A percentile compares a stretch with the other conserved stretches of the same genome.
Conservation (phyloP, 192 early-diverging fungal species). For the Rhizophagus sp. region DNA sequence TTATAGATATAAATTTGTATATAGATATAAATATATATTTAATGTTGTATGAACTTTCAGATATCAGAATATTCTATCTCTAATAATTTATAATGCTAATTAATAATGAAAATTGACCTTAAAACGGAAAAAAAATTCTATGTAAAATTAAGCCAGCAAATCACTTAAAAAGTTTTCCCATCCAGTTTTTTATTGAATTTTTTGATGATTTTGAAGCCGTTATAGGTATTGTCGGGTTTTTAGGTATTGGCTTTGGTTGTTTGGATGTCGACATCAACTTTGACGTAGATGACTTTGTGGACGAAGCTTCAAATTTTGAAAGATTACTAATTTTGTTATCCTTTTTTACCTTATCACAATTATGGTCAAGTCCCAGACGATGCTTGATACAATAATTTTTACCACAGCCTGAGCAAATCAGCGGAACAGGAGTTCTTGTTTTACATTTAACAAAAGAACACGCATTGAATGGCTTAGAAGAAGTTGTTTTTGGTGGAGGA, state of each 20-base stretch:
- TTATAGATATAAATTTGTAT: too few relatives aligned
- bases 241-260: neutral
- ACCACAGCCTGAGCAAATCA: constrained; percentile 66
- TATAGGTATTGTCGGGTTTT: neutral
- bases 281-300: neutral
- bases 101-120: neutral
- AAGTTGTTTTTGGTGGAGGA: constrained; percentile 50
- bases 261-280: neutral
- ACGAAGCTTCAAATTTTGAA: neutral
- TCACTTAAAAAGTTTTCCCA: neutral
- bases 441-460: constrained; percentile 68
- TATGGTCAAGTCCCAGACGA: constrained; percentile 71
- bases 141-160: neutral
- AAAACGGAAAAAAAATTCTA: too few relatives aligned
- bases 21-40: neutral
- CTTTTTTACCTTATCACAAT: constrained; percentile 46
- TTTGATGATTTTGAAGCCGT: neutral
- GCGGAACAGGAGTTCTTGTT: constrained; percentile 64
- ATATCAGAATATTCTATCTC: neutral
- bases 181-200: neutral
- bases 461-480: constrained; percentile 52
- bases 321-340: constrained; percentile 1
- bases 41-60: neutral
- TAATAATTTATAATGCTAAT: neutral
- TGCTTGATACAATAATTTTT: constrained; percentile 78